A percentile compares a stretch with the other conserved stretches of the same genome.
Evolutionary conservation across 1,284 basidiomycete genomes (phyloP).

Genomic region (Calocybe gambosa): DNA sequence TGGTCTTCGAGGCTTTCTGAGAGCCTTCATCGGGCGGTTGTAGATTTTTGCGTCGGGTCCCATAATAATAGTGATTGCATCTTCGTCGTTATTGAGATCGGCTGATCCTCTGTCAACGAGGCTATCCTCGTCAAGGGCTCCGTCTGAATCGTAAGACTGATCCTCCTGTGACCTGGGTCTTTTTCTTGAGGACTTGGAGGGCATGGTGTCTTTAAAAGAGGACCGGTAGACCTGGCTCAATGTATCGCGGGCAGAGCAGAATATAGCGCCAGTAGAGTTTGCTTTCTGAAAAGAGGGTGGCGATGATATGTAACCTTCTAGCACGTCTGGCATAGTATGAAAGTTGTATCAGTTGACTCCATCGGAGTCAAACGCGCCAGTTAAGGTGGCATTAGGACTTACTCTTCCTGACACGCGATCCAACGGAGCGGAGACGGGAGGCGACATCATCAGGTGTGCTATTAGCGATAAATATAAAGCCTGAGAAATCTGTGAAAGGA

Average conservation of each 20-base stretch:
- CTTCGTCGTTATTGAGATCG: constrained; percentile 8
- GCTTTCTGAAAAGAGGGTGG: constrained; percentile 29
- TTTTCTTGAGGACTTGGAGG: constrained; percentile 24
- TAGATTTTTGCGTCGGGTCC: background rate
- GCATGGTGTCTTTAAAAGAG: constrained; percentile 10
- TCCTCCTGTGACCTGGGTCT: constrained; percentile 26
- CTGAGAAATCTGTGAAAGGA: background rate
- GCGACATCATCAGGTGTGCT: constrained; percentile 38
- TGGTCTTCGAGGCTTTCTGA: constrained; percentile 27
- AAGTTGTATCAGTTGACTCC: background rate
- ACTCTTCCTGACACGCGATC: constrained; percentile 47
- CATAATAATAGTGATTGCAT: constrained; percentile 9
- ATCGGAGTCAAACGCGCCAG: background rate
- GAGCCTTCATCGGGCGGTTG: constrained; percentile 33
- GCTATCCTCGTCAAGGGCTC: constrained; percentile 16
- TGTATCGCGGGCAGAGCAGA: constrained; percentile 38
- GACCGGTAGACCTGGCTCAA: constrained; percentile 30
- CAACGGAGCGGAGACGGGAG: constrained; percentile 38
- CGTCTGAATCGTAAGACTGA: constrained; percentile 18
- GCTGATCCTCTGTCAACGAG: constrained; percentile 14
- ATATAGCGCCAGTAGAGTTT: constrained; percentile 32
- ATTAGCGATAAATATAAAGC: constrained; percentile 7
- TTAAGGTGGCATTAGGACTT: constrained; percentile 15
- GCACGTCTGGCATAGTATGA: constrained; percentile 32
- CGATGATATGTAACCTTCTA: constrained; percentile 42